Percentiles rank a stretch among this genome's conserved stretches.
Conservation (phyloP, 1,139 yeast genomes). For the Nakaseomyces bracarensis region DNA sequence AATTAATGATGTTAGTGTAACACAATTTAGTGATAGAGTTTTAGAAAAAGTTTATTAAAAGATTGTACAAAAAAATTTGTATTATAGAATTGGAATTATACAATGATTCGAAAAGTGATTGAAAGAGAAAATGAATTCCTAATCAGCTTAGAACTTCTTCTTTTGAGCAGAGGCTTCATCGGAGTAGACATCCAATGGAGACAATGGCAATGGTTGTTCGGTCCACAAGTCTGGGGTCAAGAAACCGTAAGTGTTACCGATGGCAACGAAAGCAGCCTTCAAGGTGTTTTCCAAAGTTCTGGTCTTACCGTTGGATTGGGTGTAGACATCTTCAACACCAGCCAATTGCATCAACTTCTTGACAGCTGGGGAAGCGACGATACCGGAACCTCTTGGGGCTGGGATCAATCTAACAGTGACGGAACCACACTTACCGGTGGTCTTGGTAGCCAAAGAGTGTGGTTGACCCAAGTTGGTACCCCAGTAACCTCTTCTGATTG, state of each 20-base stretch:
- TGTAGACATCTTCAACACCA: conserved; percentile 99
- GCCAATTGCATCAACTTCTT: conserved; percentile 98
- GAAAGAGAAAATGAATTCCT: conserved; percentile 7
- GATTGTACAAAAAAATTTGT: conserved; percentile 4
- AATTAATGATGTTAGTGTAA: no score
- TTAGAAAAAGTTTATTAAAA: conserved; percentile 2
- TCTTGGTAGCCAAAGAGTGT: conserved; percentile 96
- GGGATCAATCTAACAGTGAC: conserved; percentile 97
- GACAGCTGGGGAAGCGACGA: conserved; percentile 99
- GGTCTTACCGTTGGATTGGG: conserved; percentile 98
- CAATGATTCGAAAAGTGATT: neutral
- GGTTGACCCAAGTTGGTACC: conserved; percentile 99
- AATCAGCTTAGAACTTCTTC: conserved; percentile 49
- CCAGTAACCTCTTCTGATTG: conserved; percentile 99
- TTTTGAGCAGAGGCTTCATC: conserved; percentile 71
- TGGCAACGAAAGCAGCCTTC: conserved; percentile 99
- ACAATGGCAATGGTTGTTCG: conserved; percentile 71
- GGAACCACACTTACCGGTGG: conserved; percentile 99
- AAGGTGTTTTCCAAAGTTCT: conserved; percentile 99
- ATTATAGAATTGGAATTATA: neutral
- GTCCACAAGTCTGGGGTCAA: conserved; percentile 99
- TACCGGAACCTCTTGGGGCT: conserved; percentile 99
- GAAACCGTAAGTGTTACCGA: conserved; percentile 99
- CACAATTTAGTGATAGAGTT: no score
- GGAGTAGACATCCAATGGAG: conserved; percentile 92